Evolutionary conservation across 306 rosid genomes (phyloP), one percentile per base, ranked within the genome.

Genomic region (Echinosophora koreensis): DNA sequence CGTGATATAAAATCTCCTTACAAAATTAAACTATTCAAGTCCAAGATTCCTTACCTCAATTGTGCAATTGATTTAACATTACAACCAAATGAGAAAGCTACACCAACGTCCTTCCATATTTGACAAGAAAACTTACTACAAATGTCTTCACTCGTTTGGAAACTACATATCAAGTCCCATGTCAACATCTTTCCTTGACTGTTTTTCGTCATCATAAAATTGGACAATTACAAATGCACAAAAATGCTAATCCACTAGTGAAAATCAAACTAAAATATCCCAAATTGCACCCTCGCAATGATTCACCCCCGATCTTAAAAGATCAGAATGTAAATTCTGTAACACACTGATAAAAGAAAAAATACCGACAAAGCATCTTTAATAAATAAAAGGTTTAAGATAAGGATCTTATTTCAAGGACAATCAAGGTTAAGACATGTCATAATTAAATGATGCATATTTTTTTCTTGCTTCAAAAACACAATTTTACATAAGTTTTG

Each of bases 81-180:
- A 68, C 60, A 76, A 32, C 57, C 11, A 77, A 52, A 61, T 22
- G 1, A 81, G 82, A 82, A 81, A 69, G 52, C 77, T 60, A 81
- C 85, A 76, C 34, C 37, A 81, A 70, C 74, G 55, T 32, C 49
- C 74, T 70, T 81, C 85, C 81, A 81, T 76, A 76, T 32, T 80
- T 3, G 62, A 64, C 39, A 34, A 38, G 10, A 61, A 22, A 38
- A 56, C 32, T n/a, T 3, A 5, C 37, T 15, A 30, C 3, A 44
- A 62, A 63, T 71, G 86, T 77, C 86, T 65, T 65, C 51, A 82
- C 70, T 72, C 62, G 2, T 77, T 77, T 82, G 86, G 75, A 74
- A 74, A 52, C 76, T 65, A 37, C 82, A 77, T 15, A 66, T 32
- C 57, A 63, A 64, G 32, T 15, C 8, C 30, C 41, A 27, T 41